Conservation (phyloP, 164 flowering plant genomes). For the Platanus orientalis region DNA sequence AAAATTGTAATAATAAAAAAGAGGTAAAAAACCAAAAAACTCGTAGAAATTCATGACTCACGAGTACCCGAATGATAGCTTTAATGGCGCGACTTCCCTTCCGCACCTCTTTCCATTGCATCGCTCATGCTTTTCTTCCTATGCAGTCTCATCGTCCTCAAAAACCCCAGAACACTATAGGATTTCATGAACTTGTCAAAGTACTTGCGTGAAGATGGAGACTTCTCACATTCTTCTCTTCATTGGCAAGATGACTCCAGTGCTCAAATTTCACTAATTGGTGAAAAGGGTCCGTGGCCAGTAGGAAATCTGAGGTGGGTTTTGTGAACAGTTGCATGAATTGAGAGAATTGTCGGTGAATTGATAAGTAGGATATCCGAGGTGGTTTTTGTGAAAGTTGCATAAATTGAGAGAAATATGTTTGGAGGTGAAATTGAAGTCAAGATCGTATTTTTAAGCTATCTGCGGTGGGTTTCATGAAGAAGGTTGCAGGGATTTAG, state of each 20-base stretch:
- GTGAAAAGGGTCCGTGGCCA: constrained; percentile 1
- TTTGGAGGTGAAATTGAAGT: too few relatives aligned
- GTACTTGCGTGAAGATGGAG: not conserved
- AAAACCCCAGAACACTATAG: not conserved
- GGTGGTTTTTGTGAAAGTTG: not conserved
- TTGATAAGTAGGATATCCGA: too few relatives aligned
- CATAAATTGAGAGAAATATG: not conserved
- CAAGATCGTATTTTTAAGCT: not conserved
- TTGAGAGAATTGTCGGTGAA: too few relatives aligned
- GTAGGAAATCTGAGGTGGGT: constrained; percentile 3
- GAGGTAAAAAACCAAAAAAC: too few relatives aligned
- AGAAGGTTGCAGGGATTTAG: not conserved
- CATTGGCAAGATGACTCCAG: not conserved
- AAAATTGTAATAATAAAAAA: too few relatives aligned
- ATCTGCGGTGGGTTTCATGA: not conserved
- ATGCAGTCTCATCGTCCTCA: not conserved
- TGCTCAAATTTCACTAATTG: not conserved
- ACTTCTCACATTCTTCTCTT: not conserved
- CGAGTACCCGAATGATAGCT: not conserved
- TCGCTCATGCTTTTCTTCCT: not conserved
- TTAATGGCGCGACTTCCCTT: not conserved
- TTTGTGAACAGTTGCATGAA: not conserved
- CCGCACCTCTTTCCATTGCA: not conserved
- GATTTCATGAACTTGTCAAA: not conserved
- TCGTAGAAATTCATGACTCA: too few relatives aligned